A percentile compares a stretch with the other conserved stretches of the same genome.
Evolutionary conservation across 495 filamentous ascomycete species (phyloP).

Genomic region (Neurospora cerealis): DNA sequence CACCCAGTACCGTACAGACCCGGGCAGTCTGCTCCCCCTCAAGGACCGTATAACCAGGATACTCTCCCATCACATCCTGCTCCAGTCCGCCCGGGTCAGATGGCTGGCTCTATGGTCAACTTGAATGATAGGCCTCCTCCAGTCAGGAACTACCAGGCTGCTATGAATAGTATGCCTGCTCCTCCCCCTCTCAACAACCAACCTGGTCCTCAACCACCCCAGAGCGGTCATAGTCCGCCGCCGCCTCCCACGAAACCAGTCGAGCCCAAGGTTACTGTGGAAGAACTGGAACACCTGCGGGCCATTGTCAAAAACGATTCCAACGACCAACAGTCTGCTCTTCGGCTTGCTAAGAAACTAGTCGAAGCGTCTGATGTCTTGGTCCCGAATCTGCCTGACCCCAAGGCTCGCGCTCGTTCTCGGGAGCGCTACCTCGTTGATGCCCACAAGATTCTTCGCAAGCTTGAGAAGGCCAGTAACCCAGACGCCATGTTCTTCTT

Average conservation of each 20-base stretch:
- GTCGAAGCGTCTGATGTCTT: constrained; percentile 76
- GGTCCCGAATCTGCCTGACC: constrained; percentile 61
- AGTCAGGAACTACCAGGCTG: constrained; percentile 58
- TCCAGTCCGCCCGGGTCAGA: constrained; percentile 70
- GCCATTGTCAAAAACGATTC: constrained; percentile 57
- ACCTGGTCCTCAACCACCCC: constrained; percentile 1
- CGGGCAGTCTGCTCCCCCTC: constrained; percentile 17
- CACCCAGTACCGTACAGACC: constrained; percentile 24
- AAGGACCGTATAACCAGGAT: constrained; percentile 33
- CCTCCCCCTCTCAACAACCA: not conserved
- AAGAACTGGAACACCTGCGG: constrained; percentile 68
- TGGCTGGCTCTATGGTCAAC: constrained; percentile 44
- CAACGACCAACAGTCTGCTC: constrained; percentile 56
- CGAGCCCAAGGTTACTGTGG: constrained; percentile 56
- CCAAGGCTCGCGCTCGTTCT: constrained; percentile 60
- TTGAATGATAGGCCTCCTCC: constrained; percentile 52
- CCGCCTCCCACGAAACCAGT: constrained; percentile 16
- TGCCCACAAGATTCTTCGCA: constrained; percentile 83
- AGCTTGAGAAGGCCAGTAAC: constrained; percentile 54
- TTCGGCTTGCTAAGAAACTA: constrained; percentile 72
- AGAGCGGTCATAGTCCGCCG: constrained; percentile 21
- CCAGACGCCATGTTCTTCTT: constrained; percentile 89
- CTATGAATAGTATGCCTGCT: constrained; percentile 11
- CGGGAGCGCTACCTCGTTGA: constrained; percentile 79
- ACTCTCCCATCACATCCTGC: constrained; percentile 67